These are phyloP conservation scores for Flaveria brownii DNA, from an alignment of 129 eudicot species.

Conservation along the genomic window DNA sequence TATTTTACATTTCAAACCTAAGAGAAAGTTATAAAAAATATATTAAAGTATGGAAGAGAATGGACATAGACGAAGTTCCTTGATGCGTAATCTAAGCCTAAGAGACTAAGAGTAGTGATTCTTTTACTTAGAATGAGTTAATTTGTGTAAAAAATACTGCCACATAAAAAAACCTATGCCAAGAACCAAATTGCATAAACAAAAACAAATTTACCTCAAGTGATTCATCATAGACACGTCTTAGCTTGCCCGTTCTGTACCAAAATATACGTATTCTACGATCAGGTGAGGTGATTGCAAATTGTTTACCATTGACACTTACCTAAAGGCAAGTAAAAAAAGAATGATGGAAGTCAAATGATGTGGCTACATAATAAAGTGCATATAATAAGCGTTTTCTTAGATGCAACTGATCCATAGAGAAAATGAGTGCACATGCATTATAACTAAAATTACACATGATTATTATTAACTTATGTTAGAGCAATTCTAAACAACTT, in stretches of 20 bases:
- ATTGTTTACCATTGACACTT: slow-evolving; percentile 91
- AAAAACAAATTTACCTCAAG: slow-evolving; percentile 63
- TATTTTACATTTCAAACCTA: no score
- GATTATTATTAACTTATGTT: not conserved
- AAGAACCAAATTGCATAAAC: not conserved
- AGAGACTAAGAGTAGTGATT: no score
- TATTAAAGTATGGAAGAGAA: no score
- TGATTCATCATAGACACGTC: slow-evolving; percentile 96
- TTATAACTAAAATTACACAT: not conserved
- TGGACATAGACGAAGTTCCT: no score
- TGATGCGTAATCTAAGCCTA: no score
- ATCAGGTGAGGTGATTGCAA: slow-evolving; percentile 91
- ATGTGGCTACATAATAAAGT: not conserved
- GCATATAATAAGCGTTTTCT: not conserved
- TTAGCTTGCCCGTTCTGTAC: slow-evolving; percentile 83
- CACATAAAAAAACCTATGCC: not conserved
- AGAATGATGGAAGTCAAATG: not conserved
- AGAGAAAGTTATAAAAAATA: no score
- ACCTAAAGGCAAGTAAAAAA: slow-evolving; percentile 46
- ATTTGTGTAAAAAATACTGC: not conserved
- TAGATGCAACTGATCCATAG: not conserved
- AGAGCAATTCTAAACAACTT: not conserved
- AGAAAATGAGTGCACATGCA: slow-evolving; percentile 3
- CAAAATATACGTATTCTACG: slow-evolving; percentile 96
- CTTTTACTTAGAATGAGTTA: no score